These are phyloP conservation scores for Hypoxylon sp. DNA, from an alignment of 2,329 filamentous ascomycete species.

Conservation along the genomic window DNA sequence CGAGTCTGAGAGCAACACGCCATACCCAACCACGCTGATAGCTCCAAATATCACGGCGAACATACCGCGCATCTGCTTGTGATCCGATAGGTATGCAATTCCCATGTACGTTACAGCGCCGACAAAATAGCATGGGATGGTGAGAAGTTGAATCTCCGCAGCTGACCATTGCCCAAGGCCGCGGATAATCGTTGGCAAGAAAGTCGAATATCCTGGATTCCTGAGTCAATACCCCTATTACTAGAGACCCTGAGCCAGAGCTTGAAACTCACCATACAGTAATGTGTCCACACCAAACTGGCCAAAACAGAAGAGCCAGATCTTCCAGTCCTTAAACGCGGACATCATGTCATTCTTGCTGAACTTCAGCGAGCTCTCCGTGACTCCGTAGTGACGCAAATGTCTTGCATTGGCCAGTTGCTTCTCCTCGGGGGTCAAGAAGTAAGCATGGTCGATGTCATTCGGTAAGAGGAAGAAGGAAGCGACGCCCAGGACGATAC, in stretches of 20 bases:
- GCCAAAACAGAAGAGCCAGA: conserved; percentile 75
- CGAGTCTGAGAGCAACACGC: conserved; percentile 71
- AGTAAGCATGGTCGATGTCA: conserved; percentile 70
- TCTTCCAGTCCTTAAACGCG: conserved; percentile 80
- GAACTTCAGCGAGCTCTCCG: conserved; percentile 60
- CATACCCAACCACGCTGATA: conserved; percentile 77
- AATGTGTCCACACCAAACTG: conserved; percentile 82
- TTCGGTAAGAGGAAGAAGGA: conserved; percentile 72
- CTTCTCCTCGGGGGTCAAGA: conserved; percentile 69
- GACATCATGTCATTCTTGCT: conserved; percentile 72
- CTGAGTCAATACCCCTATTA: conserved; percentile 12
- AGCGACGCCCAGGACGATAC: conserved; percentile 66
- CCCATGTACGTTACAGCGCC: conserved; percentile 77
- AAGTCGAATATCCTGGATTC: conserved; percentile 74
- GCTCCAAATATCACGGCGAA: conserved; percentile 72
- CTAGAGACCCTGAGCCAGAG: not conserved
- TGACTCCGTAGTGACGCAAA: conserved; percentile 61
- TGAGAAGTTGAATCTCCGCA: conserved; percentile 78
- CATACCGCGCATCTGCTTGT: conserved; percentile 72
- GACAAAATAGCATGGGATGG: conserved; percentile 81
- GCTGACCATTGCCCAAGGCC: conserved; percentile 73
- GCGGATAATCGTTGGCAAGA: conserved; percentile 82
- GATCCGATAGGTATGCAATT: conserved; percentile 75
- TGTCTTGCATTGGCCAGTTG: conserved; percentile 59
- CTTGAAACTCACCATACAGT: conserved; percentile 67